Evolutionary conservation across 305 asterid species (phyloP).

Genomic region (Fraxinus latifolia): DNA sequence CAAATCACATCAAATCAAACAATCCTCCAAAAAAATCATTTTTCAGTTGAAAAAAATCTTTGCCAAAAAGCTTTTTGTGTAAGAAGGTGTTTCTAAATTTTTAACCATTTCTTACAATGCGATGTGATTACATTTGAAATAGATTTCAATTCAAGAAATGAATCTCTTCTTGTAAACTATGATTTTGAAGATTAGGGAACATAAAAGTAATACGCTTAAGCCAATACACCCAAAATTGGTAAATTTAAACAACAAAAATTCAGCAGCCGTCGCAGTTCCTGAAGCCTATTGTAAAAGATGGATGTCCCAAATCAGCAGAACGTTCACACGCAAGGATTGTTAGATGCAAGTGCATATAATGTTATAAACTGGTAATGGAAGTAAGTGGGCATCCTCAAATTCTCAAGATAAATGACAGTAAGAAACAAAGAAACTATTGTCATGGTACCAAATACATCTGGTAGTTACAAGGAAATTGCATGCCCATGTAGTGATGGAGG

Average conservation of each 20-base stretch:
- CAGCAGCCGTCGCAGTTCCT: background rate
- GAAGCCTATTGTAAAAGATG: background rate
- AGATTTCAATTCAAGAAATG: background rate
- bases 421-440: background rate
- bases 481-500: background rate
- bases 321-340: background rate
- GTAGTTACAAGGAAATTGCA: background rate
- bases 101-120: background rate
- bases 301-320: background rate
- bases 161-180: background rate
- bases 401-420: background rate
- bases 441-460: background rate
- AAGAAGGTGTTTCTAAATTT: background rate
- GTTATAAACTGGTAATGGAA: background rate
- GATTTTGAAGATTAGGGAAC: background rate
- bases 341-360: background rate
- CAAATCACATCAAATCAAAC: background rate
- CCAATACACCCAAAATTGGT: background rate
- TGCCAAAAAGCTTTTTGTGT: background rate
- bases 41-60: background rate
- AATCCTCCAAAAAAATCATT: background rate
- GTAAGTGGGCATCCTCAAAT: background rate
- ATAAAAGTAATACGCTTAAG: background rate
- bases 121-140: background rate
- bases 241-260: background rate